phyloP scores from a whole-genome alignment of 106 monocot species.

The Posidonia australis region DNA sequence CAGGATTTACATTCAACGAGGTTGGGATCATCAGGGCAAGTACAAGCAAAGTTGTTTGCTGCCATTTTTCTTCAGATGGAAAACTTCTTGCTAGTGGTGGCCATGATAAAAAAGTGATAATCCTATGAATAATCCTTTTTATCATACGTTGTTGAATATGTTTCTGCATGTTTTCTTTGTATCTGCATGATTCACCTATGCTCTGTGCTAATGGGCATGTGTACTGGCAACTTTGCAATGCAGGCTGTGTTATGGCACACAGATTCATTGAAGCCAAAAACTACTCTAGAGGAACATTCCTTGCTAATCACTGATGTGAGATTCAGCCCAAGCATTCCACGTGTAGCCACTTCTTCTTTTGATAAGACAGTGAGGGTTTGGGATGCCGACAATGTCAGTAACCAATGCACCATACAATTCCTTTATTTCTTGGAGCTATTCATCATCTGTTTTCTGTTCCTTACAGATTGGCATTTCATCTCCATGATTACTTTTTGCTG shows the following conservation, averaged over 20 bases:
- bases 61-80: conserved; percentile 97
- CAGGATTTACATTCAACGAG: conserved; percentile 75
- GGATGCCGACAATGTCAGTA: conserved; percentile 86
- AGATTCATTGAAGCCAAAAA: conserved; percentile 52
- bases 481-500: neutral
- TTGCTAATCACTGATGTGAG: conserved; percentile 72
- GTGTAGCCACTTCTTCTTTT: conserved; percentile 84
- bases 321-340: conserved; percentile 77
- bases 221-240: conserved; percentile 7
- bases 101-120: conserved; percentile 79
- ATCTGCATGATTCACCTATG: neutral
- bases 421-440: neutral
- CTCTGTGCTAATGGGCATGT: neutral
- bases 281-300: conserved; percentile 67
- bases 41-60: conserved; percentile 87
- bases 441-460: neutral
- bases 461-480: neutral
- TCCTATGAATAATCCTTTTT: neutral
- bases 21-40: conserved; percentile 51
- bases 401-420: neutral
- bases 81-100: conserved; percentile 95
- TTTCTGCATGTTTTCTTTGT: neutral
- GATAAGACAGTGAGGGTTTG: conserved; percentile 91
- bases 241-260: conserved; percentile 77
- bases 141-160: neutral